Evolutionary conservation across 2,329 filamentous ascomycete species (phyloP).

Genomic region (Fusarium equiseti): DNA sequence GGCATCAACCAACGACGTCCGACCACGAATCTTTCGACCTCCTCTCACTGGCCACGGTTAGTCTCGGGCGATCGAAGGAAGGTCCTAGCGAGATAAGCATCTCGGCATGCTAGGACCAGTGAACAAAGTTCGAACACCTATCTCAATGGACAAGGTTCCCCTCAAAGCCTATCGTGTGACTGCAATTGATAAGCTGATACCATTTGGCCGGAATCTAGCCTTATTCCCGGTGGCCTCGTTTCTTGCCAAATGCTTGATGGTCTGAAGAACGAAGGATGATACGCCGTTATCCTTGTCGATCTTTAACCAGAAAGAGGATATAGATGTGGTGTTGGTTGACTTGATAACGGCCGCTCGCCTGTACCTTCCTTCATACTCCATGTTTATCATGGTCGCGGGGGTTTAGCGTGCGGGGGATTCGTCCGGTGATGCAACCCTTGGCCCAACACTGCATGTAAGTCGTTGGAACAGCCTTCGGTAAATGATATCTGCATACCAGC

Average conservation of each 20-base stretch:
- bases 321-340: background rate
- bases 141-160: background rate
- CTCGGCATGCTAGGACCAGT: fast-evolving
- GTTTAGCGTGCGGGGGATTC: background rate
- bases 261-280: background rate
- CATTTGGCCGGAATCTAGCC: background rate
- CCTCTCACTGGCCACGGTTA: background rate
- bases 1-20: background rate
- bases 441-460: background rate
- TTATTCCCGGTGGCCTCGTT: background rate
- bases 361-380: background rate
- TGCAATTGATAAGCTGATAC: background rate
- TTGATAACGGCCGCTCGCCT: background rate
- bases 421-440: background rate
- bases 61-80: background rate
- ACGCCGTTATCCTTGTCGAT: background rate
- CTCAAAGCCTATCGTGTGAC: background rate
- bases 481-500: background rate
- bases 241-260: background rate
- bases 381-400: background rate
- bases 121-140: fast-evolving
- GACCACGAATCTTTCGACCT: background rate
- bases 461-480: background rate
- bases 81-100: background rate
- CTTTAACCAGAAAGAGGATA: background rate